Percentiles rank a stretch among this genome's conserved stretches.
phyloP scores from a whole-genome alignment of 768 basidiomycete genomes.

The Rhizopogon salebrosus region DNA sequence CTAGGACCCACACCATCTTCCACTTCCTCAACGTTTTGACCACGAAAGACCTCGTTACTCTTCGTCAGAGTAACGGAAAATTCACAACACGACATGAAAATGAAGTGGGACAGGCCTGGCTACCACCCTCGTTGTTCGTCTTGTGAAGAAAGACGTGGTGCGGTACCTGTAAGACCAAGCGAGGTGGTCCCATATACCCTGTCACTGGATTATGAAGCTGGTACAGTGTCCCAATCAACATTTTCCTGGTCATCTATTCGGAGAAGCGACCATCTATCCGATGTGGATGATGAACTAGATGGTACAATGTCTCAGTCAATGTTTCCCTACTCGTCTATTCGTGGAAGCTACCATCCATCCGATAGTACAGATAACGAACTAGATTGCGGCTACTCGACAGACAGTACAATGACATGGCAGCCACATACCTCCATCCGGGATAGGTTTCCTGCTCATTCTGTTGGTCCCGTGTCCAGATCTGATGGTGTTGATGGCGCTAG shows the following conservation, averaged over 20 bases:
- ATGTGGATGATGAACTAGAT: constrained; percentile 15
- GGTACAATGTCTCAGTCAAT: constrained; percentile 11
- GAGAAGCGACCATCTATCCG: constrained; percentile 8
- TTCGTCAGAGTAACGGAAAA: constrained; percentile 8
- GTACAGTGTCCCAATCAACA: constrained; percentile 12
- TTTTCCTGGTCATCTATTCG: constrained; percentile 10
- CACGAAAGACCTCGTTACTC: constrained; percentile 13
- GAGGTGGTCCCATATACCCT: constrained; percentile 21
- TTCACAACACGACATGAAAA: constrained; percentile 19
- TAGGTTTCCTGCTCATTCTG: not conserved
- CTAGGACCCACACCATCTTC: constrained; percentile 18
- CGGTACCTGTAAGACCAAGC: constrained; percentile 17
- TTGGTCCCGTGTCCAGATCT: constrained; percentile 4
- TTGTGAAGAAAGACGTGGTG: constrained; percentile 19
- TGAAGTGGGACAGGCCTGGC: constrained; percentile 15
- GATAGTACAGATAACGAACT: constrained; percentile 8
- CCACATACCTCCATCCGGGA: not conserved
- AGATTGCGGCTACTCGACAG: constrained; percentile 17
- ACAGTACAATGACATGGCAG: constrained; percentile 12
- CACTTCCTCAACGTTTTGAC: constrained; percentile 9
- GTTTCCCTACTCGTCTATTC: constrained; percentile 10
- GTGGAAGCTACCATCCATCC: constrained; percentile 1
- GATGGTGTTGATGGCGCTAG: constrained; percentile 6
- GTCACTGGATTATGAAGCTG: constrained; percentile 15
- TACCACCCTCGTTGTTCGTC: constrained; percentile 22